Conservation (phyloP, 2,329 filamentous ascomycete species). For the Aspergillus sp. region DNA sequence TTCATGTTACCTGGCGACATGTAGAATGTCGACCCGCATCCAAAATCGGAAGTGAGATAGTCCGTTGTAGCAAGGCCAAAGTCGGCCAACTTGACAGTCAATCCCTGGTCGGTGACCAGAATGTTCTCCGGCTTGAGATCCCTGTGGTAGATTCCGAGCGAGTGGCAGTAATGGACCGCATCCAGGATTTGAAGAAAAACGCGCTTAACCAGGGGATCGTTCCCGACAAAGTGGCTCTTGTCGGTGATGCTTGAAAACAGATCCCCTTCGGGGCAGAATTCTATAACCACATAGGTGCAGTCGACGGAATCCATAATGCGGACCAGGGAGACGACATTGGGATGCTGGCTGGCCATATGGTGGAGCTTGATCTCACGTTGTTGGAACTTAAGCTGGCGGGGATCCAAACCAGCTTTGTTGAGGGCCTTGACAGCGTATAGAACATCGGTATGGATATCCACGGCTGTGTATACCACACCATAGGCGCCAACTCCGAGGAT, state of each 20-base stretch:
- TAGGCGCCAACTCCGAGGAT: constrained; percentile 94
- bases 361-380: constrained; percentile 90
- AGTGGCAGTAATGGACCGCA: constrained; percentile 94
- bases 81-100: constrained; percentile 92
- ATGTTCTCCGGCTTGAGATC: constrained; percentile 99
- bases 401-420: constrained; percentile 89
- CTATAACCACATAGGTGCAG: constrained; percentile 93
- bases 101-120: constrained; percentile 81
- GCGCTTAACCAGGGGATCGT: constrained; percentile 81
- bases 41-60: constrained; percentile 84
- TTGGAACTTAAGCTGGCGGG: constrained; percentile 84
- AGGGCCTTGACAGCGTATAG: constrained; percentile 96
- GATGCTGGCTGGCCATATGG: constrained; percentile 82
- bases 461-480: constrained; percentile 88
- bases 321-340: constrained; percentile 88
- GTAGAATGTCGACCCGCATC: constrained; percentile 97
- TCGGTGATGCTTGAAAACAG: constrained; percentile 98
- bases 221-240: constrained; percentile 85
- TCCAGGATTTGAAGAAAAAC: constrained; percentile 95
- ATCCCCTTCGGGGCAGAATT: constrained; percentile 96
- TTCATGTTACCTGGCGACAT: constrained; percentile 85
- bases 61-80: constrained; percentile 93
- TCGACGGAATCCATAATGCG: constrained; percentile 90
- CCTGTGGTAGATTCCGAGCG: constrained; percentile 89
- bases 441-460: constrained; percentile 76